These are phyloP conservation scores for Lithocarpus polystachyus DNA, from an alignment of 306 rosid species.

Conservation along the genomic window DNA sequence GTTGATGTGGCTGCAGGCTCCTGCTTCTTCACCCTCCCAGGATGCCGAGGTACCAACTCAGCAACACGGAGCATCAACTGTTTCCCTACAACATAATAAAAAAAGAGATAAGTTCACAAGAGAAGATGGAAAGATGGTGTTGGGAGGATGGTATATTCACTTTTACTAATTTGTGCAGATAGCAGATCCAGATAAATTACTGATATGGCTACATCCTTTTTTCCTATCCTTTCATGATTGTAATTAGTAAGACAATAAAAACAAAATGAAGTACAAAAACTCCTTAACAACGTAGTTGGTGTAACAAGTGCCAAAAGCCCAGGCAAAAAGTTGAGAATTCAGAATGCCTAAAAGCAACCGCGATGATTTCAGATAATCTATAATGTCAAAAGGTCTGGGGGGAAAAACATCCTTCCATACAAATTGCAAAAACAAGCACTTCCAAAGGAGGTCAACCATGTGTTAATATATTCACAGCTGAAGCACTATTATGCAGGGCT, in stretches of 20 bases:
- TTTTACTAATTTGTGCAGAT: not conserved
- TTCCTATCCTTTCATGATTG: not conserved
- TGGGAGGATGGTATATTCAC: not conserved
- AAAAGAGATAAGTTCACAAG: not conserved
- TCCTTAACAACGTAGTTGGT: not conserved
- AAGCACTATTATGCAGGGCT: not conserved
- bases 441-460: not conserved
- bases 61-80: constrained; percentile 63
- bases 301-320: not conserved
- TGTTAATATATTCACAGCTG: not conserved
- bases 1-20: constrained; percentile 59
- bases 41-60: constrained; percentile 87
- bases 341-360: not conserved
- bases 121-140: not conserved
- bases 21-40: constrained; percentile 80
- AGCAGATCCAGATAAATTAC: not conserved
- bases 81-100: constrained; percentile 55
- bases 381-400: not conserved
- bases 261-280: not conserved
- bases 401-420: not conserved
- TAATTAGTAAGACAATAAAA: not conserved
- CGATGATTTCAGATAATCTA: not conserved
- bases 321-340: not conserved
- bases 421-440: not conserved
- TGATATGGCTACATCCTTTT: not conserved